Evolutionary conservation across 352 stramenopile species (phyloP), one percentile per base, ranked within the genome.

Genomic region (Albugo candida): DNA sequence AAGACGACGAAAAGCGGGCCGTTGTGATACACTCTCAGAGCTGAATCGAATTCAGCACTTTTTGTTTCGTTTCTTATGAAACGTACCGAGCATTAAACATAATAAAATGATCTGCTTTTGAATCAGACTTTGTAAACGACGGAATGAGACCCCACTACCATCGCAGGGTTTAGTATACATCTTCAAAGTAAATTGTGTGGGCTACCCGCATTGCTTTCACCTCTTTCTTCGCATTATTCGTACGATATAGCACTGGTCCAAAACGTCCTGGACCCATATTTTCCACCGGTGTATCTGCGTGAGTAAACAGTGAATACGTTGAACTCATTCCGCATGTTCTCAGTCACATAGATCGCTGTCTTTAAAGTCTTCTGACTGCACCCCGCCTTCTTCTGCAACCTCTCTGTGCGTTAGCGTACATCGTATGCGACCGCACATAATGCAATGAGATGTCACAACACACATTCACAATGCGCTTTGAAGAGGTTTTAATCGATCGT

Each of bases 11-110:
- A 81, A 87, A 1, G 77, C 77, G 13, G 77, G 77, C 6, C 74
- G 64, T 45, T 91, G 74, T 11, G 63, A 58, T 37, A 91, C 11
- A 45, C 56, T 83, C 38, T 83, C 74, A 5, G 74, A 85, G 12
- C 77, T 89, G 43, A 51, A 36, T 12, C 12, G 12, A 39, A 43
- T 8, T 16, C n/a, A 10, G 24, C 12, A 18, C n/a, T 12, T 45
- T 40, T 10, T 37, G 8, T 8, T 43, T 8, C 3, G 8, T 24
- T 13, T 20, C 37, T 11, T 1, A 59, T 12, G 13, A 11, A 13
- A 48, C 24, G 3, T 58, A 86, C 77, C 77, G 71, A 5, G 74
- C 77, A 45, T 91, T 91, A 54, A 91, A 91, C 68, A 86, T 86
- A 38, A 83, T 55, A 31, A 87, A 91, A 54, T 91, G 74, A 45